A percentile compares a stretch with the other conserved stretches of the same genome.
phyloP scores from a whole-genome alignment of 1,139 yeast species.

The Taiozyma sp. region DNA sequence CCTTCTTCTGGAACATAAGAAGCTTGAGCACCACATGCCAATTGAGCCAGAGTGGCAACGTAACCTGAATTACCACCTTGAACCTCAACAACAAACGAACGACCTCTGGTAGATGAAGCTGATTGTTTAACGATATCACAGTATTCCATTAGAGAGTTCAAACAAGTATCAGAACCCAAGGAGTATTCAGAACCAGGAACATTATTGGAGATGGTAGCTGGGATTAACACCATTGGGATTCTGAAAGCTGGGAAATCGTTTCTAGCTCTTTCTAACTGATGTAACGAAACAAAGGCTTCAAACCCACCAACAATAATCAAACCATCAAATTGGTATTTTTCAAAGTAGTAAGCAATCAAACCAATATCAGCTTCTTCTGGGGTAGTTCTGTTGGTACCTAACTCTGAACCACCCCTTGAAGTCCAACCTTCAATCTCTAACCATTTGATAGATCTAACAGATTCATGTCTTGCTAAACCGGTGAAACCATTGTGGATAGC shows the following conservation, averaged over 20 bases:
- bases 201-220: constrained; percentile 95
- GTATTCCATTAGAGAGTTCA: constrained; percentile 83
- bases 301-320: constrained; percentile 90
- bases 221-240: constrained; percentile 89
- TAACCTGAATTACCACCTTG: constrained; percentile 98
- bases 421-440: constrained; percentile 87
- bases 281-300: constrained; percentile 82
- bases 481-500: constrained; percentile 90
- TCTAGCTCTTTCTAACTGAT: constrained; percentile 73
- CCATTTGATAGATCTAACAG: constrained; percentile 74
- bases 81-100: constrained; percentile 93
- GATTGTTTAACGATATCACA: constrained; percentile 95
- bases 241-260: constrained; percentile 79
- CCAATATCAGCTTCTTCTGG: constrained; percentile 80
- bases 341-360: constrained; percentile 84
- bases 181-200: constrained; percentile 98
- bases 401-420: constrained; percentile 87
- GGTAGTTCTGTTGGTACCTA: constrained; percentile 87
- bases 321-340: constrained; percentile 80
- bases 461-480: constrained; percentile 82
- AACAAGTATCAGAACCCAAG: constrained; percentile 89
- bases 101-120: constrained; percentile 90
- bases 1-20: constrained; percentile 92
- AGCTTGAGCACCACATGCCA: constrained; percentile 89
- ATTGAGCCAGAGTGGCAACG: constrained; percentile 83